Percentiles rank a stretch among this genome's conserved stretches.
Conservation (phyloP, 1,284 basidiomycete genomes). For the Laetiporus sulphureus region DNA sequence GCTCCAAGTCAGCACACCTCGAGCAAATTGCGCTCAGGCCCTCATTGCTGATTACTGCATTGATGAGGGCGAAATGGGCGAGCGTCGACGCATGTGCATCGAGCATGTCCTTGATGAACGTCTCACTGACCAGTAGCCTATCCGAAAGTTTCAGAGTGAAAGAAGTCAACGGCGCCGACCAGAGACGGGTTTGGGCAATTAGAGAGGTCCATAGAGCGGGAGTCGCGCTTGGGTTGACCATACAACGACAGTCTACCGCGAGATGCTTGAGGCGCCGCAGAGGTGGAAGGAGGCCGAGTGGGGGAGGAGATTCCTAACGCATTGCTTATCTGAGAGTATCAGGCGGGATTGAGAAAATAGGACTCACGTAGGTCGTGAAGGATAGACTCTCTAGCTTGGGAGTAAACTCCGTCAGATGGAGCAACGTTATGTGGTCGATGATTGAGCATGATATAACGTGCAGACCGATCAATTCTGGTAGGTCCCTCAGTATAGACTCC, state of each 20-base stretch:
- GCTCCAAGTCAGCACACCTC: slow-evolving; percentile 39
- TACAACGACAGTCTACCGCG: slow-evolving; percentile 43
- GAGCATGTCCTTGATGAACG: slow-evolving; percentile 38
- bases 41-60: slow-evolving; percentile 35
- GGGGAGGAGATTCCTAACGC: slow-evolving; percentile 33
- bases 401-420: slow-evolving; percentile 38
- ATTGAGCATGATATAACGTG: slow-evolving; percentile 55
- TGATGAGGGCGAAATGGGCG: slow-evolving; percentile 38
- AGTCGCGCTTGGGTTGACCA: slow-evolving; percentile 22
- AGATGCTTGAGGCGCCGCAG: slow-evolving; percentile 44
- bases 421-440: slow-evolving; percentile 41
- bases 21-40: slow-evolving; percentile 36
- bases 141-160: slow-evolving; percentile 47
- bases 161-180: slow-evolving; percentile 35
- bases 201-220: slow-evolving; percentile 31
- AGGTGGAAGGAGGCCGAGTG: slow-evolving; percentile 26
- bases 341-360: slow-evolving; percentile 1
- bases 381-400: slow-evolving; percentile 53
- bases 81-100: slow-evolving; percentile 39
- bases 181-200: slow-evolving; percentile 29
- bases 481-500: slow-evolving; percentile 35
- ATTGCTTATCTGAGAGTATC: background rate
- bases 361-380: slow-evolving; percentile 46
- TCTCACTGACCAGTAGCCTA: slow-evolving; percentile 29
- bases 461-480: slow-evolving; percentile 47